A percentile compares a stretch with the other conserved stretches of the same genome.
phyloP scores from a whole-genome alignment of 305 asterid genomes.

The Withania somnifera region DNA sequence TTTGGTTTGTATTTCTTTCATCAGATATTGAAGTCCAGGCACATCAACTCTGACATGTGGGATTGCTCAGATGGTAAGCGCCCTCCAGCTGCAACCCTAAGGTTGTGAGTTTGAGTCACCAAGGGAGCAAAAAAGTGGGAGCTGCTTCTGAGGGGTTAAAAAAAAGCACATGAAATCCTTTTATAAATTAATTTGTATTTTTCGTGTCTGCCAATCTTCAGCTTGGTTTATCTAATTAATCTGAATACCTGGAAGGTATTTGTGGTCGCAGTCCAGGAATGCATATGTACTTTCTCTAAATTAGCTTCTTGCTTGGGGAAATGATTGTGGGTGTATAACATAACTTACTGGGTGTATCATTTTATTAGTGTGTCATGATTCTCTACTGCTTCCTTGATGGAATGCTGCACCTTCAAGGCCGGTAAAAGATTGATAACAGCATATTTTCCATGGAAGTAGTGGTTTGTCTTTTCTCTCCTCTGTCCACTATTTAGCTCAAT shows the following conservation, averaged over 20 bases:
- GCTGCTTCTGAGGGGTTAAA: too few species aligned
- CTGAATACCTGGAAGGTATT: neutral
- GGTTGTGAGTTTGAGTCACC: too few species aligned
- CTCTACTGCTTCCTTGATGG: neutral
- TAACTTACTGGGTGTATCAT: neutral
- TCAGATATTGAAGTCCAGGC: neutral
- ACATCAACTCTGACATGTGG: too few species aligned
- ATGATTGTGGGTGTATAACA: neutral
- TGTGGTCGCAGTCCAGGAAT: neutral
- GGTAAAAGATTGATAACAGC: neutral
- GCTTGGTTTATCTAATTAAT: neutral
- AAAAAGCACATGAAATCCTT: neutral
- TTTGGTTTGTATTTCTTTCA: neutral
- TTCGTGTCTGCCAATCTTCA: neutral
- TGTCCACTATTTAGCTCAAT: neutral
- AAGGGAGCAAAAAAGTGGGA: too few species aligned
- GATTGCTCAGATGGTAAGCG: too few species aligned
- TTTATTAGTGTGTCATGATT: neutral
- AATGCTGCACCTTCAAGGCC: neutral
- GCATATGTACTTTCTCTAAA: neutral
- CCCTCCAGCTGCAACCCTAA: too few species aligned
- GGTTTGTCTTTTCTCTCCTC: constrained; percentile 4
- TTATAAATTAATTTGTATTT: neutral
- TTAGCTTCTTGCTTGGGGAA: neutral
- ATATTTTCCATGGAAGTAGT: neutral